Evolutionary conservation across 148 eudicot genomes (phyloP), one percentile per base, ranked within the genome.

Genomic region (Linanthus parryae): DNA sequence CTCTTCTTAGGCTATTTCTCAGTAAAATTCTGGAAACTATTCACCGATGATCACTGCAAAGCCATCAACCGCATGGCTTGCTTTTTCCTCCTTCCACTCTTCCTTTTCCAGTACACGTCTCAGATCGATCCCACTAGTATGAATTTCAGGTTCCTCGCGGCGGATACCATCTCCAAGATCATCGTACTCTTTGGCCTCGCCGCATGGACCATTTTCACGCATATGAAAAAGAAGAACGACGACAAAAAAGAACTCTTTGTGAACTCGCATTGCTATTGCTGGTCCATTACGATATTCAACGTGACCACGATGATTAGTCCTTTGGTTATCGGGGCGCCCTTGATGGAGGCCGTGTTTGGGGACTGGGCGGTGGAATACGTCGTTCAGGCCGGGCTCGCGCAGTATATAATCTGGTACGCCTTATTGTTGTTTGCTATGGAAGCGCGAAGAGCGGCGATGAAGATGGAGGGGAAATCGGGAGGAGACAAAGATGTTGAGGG

Each of bases 221-320:
- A n/a, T 48, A 72, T 48, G 45, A 84, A 84, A 20, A 94, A 89
- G 17, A 79, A n/a, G n/a, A n/a, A n/a, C n/a, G n/a, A n/a, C n/a
- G n/a, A n/a, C n/a, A n/a, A n/a, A n/a, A n/a, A n/a, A n/a, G n/a
- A n/a, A n/a, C n/a, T n/a, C n/a, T n/a, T n/a, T n/a, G n/a, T n/a
- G n/a, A n/a, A n/a, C n/a, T n/a, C n/a, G n/a, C n/a, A n/a, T n/a
- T n/a, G 71, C 59, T 86, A 74, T 54, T 58, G 76, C 27, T 88
- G 96, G 96, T 74, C 85, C 2, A 79, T 88, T 40, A 84, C 96
- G 13, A 76, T 80, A 64, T 88, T 67, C 36, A 84, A 94, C 0
- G 54, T 88, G 44, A 61, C 82, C 0, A 81, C 88, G 4, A 48
- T 88, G 28, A 84, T 75, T 3, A 88, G 64, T 20, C 64, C 88